Conservation (phyloP, 2,329 filamentous ascomycete species). For the Pseudogymnoascus sp. region DNA sequence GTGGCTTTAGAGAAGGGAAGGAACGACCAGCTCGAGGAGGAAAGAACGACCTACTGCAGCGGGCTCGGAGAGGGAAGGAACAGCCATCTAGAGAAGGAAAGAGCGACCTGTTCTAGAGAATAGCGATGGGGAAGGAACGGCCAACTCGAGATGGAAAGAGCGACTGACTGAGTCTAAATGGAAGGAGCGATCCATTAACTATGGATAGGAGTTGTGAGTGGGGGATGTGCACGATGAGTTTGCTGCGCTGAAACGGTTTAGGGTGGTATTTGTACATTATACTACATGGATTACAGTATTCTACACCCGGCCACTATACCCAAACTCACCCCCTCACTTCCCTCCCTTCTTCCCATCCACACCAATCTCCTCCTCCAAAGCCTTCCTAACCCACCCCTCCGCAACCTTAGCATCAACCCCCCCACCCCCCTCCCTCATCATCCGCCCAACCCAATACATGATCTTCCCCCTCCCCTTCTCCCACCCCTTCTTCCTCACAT, state of each 20-base stretch:
- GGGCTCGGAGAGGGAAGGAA: too few species aligned
- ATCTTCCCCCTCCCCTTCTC: constrained; percentile 45
- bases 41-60: too few species aligned
- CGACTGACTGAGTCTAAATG: too few species aligned
- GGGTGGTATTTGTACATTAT: not conserved
- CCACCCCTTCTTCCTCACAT: constrained; percentile 44
- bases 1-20: too few species aligned
- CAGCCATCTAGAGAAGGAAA: too few species aligned
- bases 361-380: constrained; percentile 30
- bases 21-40: too few species aligned
- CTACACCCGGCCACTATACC: too few species aligned
- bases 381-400: constrained; percentile 42
- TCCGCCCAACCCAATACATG: constrained; percentile 60
- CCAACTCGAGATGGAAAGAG: too few species aligned
- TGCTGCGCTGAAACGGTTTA: not conserved
- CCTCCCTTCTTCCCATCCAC: not conserved
- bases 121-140: too few species aligned
- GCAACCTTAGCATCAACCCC: constrained; percentile 55
- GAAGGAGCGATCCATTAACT: too few species aligned
- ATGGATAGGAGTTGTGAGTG: too few species aligned
- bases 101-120: too few species aligned
- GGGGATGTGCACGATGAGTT: not conserved
- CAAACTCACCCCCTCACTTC: not conserved
- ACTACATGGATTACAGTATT: not conserved
- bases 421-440: constrained; percentile 53